A percentile compares a stretch with the other conserved stretches of the same genome.
These are phyloP conservation scores for Domatiomyces catenatus DNA, from an alignment of 2,329 filamentous ascomycete genomes.

Conservation along the genomic window DNA sequence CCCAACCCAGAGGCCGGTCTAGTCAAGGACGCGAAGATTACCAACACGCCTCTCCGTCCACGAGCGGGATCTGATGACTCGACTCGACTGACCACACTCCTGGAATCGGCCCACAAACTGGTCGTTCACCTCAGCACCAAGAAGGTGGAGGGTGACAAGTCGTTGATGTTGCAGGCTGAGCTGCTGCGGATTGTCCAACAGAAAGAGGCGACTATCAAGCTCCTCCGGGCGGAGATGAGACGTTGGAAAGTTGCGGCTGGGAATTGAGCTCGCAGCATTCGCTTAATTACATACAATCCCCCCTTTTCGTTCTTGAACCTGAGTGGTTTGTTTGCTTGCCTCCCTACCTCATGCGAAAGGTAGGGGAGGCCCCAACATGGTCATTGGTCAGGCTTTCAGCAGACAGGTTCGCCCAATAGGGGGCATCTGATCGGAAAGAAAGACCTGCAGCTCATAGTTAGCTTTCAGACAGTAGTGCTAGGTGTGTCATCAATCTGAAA, in stretches of 20 bases:
- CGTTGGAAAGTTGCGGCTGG: neutral
- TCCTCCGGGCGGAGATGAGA: neutral
- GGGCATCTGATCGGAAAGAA: no score
- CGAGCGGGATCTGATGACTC: neutral
- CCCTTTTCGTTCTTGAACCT: no score
- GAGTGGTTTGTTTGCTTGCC: no score
- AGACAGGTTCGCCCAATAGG: no score
- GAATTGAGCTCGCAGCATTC: neutral
- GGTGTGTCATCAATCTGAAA: no score
- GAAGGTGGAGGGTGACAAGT: neutral
- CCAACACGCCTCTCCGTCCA: neutral
- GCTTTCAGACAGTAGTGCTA: no score
- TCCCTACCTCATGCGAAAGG: no score
- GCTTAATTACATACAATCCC: no score
- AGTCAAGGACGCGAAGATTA: neutral
- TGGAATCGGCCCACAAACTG: neutral
- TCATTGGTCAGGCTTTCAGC: no score
- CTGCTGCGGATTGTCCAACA: neutral
- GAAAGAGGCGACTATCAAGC: neutral
- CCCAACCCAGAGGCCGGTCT: neutral
- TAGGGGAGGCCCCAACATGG: no score
- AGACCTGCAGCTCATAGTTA: no score
- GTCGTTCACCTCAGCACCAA: neutral
- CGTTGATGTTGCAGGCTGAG: neutral
- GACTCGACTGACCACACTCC: neutral